A percentile compares a stretch with the other conserved stretches of the same genome.
phyloP scores from a whole-genome alignment of 805 yeast species.

The Naumovozyma dairenensis region DNA sequence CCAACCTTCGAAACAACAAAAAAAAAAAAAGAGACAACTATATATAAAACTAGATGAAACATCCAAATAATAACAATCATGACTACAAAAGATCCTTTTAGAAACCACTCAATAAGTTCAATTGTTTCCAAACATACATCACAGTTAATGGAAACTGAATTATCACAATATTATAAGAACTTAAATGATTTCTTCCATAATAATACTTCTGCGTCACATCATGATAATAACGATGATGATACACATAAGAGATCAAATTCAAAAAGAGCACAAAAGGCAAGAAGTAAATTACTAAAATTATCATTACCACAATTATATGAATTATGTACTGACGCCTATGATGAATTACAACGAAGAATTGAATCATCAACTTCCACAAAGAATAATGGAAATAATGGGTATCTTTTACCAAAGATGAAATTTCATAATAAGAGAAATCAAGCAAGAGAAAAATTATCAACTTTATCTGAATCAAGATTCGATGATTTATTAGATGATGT shows the following conservation, averaged over 20 bases:
- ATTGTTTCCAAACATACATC: no score
- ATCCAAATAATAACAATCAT: no score
- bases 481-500: slow-evolving; percentile 87
- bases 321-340: slow-evolving; percentile 87
- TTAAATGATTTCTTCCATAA: no score
- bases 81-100: no score
- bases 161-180: not conserved
- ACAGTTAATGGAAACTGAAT: not conserved
- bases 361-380: slow-evolving; percentile 27
- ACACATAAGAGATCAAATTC: slow-evolving; percentile 25
- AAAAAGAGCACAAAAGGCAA: slow-evolving; percentile 63
- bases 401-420: slow-evolving; percentile 55
- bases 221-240: slow-evolving; percentile 3
- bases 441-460: slow-evolving; percentile 85
- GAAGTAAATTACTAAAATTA: slow-evolving; percentile 74
- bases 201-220: no score
- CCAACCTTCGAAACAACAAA: no score
- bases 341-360: slow-evolving; percentile 76
- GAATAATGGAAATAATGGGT: no score
- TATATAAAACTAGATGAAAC: no score
- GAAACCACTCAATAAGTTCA: no score
- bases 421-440: slow-evolving; percentile 93
- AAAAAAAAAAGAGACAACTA: no score
- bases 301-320: slow-evolving; percentile 79
- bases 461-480: slow-evolving; percentile 72